Evolutionary conservation across 345 rosid genomes (phyloP), one percentile per base, ranked within the genome.

Genomic region (Citrus maxima): DNA sequence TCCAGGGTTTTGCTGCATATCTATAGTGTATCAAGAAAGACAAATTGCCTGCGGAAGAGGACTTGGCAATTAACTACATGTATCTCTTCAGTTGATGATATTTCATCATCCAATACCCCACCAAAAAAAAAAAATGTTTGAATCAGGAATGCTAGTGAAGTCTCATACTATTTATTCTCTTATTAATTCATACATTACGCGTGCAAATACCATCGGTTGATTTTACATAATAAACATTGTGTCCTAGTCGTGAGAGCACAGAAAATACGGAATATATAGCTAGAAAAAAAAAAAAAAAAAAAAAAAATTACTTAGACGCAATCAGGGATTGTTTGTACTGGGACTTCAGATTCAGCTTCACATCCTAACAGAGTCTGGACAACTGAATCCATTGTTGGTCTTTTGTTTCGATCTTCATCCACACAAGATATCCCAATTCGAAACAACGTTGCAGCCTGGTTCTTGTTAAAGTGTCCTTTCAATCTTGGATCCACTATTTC

Each of bases 381-480:
- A 54, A 76, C 77, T 25, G 79, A 76, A 76, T 81, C 88, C 89
- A 83, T 85, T 7, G 85, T 67, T 32, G 88, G 89, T 67, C 88
- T 87, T 77, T 74, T 67, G 73, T 32, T 81, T 60, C 84, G 70
- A 62, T 46, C 51, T 12, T 46, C 51, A 3, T 46, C 51, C 51
- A 46, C 51, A 13, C 51, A 46, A 13, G 16, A 12, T 46, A 46
- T 46, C 18, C 51, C 51, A 46, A 46, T 46, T 87, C 79, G 68
- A 38, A 84, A 73, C 55, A 87, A 34, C 40, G 67, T 75, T 10
- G 25, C 37, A 4, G 56, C 86, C 69, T 85, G 88, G 28, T 77
- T 81, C 60, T 71, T 74, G 56, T 58, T 81, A 46, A 70, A 83
- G 69, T 74, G 14, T 59, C 82, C 88, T 58, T 79, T 46, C 77